Base-by-base conservation (phyloP, 176 grass and related monocot species). In the Bothriochloa decipiens region DNA sequence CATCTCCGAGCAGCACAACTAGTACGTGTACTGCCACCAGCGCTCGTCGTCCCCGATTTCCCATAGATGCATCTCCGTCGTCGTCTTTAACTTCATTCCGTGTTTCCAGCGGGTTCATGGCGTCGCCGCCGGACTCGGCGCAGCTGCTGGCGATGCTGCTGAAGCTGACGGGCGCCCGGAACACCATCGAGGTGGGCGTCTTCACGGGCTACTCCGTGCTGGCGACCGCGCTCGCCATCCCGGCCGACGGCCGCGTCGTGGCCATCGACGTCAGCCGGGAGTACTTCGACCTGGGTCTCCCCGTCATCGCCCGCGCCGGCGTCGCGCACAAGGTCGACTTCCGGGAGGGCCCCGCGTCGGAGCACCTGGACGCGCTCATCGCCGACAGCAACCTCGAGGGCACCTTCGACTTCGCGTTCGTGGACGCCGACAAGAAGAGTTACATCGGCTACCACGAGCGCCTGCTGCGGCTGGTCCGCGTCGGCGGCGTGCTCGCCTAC, bases 191-290 rank as follows among this genome's bases (percentile, higher is more conserved):
- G 82, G 76, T 97, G 12, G 95, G 95, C 47, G 92, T 95, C 16
- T 97, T 86, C 86, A 97, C 92, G 55, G 95, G 95, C 32, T 89
- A 80, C 85, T 97, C 90, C 49, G 81, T 94, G 15, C 95, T 97
- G 11, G 88, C 90, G 61, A 88, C 95, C 8, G 90, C 92, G 22
- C 92, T 97, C 36, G 82, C 92, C 69, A 68, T 97, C 57, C 92
- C 95, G 0, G 65, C 94, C 22, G 92, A 97, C 66, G 95, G 95
- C 74, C 87, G 63, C 83, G 79, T 97, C 52, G 7, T 91, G 1
- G 89, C 92, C 3, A 69, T 94, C 29, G 86, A 94, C 70, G 74
- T 84, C 27, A 83, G 70, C 57, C 69, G 80, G 8, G 75, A 82
- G 39, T 81, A 72, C 83, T 89, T 46, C 75, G 83, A 91, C 75